Base-by-base conservation (phyloP, 164 flowering plant species). In the Tinospora cordifolia region DNA sequence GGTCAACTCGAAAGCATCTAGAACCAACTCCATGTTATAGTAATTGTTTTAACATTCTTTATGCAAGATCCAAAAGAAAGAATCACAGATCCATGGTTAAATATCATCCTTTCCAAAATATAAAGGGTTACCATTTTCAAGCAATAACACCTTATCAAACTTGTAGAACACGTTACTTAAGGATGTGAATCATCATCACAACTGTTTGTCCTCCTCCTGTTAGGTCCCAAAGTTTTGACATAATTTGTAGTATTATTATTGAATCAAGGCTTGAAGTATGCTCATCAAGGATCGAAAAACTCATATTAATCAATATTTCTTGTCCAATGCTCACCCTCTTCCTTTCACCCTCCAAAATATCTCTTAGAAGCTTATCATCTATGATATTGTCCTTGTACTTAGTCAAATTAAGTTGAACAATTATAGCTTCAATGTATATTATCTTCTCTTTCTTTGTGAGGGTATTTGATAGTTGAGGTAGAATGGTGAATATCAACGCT, bases 191-290 rank as follows among this genome's bases (percentile, higher is more conserved):
- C 0, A 92, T 88, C 86, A 83, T 83, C 64, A 82, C 88, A 9
- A 92, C 66, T 0, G 92, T 88, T 57, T 91, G 72, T 14, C 97
- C 89, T 0, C 87, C 89, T 34, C 65, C 73, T 0, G 89, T 87
- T 8, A 92, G 71, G 39, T 84, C 85, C 86, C 79, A 72, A 70
- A 92, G 69, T 0, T 84, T 83, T 0, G 89, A 83, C 49, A 92
- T 88, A 27, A 88, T 86, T 67, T 80, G 72, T 62, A 85, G 90
- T 0, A 93, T 90, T 0, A 92, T 87, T 0, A 93, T 87, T 0
- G 96, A 88, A 46, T 90, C 97, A 0, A 92, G 84, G 1, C 97
- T 96, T 0, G 95, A 88, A 0, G 95, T 92, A 0, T 96, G 97
- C 76, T 92, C 95, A 58, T 92, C 97, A 17, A 92, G 69, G 34